Evolutionary conservation across 2,329 filamentous ascomycete genomes (phyloP).

Genomic region (Cercospora citrullina): DNA sequence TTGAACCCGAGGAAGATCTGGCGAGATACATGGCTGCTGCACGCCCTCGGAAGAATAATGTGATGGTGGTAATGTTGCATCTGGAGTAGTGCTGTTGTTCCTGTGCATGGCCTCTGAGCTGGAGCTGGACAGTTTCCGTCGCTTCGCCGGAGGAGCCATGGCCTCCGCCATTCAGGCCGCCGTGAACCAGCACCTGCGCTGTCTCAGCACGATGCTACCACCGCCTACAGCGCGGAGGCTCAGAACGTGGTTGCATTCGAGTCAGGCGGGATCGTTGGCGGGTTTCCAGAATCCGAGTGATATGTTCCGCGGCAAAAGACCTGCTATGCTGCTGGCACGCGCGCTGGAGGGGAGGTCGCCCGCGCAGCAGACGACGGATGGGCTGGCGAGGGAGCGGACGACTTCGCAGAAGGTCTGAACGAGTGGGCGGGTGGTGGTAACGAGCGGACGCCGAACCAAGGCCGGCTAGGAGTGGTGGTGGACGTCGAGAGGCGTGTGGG

Average conservation of each 20-base stretch:
- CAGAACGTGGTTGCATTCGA: background rate
- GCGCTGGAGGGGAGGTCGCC: conserved; percentile 7
- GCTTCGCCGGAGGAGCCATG: conserved; percentile 36
- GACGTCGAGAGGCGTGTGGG: conserved; percentile 2
- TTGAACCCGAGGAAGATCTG: background rate
- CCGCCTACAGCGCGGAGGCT: background rate
- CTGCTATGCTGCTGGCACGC: conserved; percentile 3
- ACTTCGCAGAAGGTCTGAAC: conserved; percentile 32
- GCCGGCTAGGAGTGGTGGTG: conserved; percentile 26
- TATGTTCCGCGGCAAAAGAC: conserved; percentile 3
- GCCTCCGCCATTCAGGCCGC: conserved; percentile 25
- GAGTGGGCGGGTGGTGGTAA: conserved; percentile 24
- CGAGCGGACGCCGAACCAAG: conserved; percentile 37
- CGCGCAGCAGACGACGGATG: conserved; percentile 12
- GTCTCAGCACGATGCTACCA: background rate
- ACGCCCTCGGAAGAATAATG: background rate
- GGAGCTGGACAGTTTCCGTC: conserved; percentile 29
- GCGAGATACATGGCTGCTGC: background rate
- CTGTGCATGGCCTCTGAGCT: conserved; percentile 14
- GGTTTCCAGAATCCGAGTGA: background rate
- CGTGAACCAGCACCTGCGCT: background rate
- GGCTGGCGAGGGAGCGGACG: conserved; percentile 24
- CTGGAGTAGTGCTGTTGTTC: conserved; percentile 23
- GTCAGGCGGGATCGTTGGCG: conserved; percentile 5
- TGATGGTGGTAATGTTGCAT: background rate